Conservation (phyloP, 208 protist genomes). For the Phytomonas serpens region DNA sequence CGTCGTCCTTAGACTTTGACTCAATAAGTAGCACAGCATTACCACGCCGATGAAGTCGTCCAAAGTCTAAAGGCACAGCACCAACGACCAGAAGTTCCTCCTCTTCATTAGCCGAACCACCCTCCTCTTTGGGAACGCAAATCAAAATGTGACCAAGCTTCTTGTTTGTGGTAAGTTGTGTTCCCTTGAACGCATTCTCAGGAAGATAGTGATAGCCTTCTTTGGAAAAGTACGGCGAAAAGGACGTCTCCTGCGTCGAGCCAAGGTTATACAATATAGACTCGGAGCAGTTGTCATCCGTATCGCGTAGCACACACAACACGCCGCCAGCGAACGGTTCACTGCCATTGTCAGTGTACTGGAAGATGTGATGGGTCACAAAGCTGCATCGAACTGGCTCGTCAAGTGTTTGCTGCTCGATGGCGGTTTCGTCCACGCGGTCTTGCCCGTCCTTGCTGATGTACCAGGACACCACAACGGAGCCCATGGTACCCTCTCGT, state of each 20-base stretch:
- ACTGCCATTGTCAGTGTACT: slow-evolving; percentile 83
- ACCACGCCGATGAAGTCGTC: slow-evolving; percentile 70
- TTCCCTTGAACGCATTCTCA: slow-evolving; percentile 63
- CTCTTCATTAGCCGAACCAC: slow-evolving; percentile 38
- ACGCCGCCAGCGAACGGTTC: slow-evolving; percentile 60
- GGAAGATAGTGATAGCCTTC: slow-evolving; percentile 82
- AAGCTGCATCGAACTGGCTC: slow-evolving; percentile 65
- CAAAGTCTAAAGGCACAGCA: slow-evolving; percentile 81
- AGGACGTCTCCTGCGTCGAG: slow-evolving; percentile 37
- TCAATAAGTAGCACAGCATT: slow-evolving; percentile 79
- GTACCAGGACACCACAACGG: slow-evolving; percentile 79
- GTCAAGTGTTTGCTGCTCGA: slow-evolving; percentile 58
- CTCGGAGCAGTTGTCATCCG: slow-evolving; percentile 84
- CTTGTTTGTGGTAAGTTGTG: slow-evolving; percentile 82
- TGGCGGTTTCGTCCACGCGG: slow-evolving; percentile 32
- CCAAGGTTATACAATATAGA: slow-evolving; percentile 59
- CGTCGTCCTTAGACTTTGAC: slow-evolving; percentile 81
- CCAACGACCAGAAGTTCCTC: slow-evolving; percentile 84
- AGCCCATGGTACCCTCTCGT: slow-evolving; percentile 68
- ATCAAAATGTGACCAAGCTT: slow-evolving; percentile 84
- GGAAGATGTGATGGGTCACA: slow-evolving; percentile 78
- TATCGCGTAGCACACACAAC: slow-evolving; percentile 81
- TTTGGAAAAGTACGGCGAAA: slow-evolving; percentile 71
- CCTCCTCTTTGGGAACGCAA: slow-evolving; percentile 68
- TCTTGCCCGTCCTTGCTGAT: slow-evolving; percentile 56